Percentiles rank a stretch among this genome's conserved stretches.
These are phyloP conservation scores for Maudiozyma turicensis DNA, from an alignment of 805 yeast genomes.

Conservation along the genomic window DNA sequence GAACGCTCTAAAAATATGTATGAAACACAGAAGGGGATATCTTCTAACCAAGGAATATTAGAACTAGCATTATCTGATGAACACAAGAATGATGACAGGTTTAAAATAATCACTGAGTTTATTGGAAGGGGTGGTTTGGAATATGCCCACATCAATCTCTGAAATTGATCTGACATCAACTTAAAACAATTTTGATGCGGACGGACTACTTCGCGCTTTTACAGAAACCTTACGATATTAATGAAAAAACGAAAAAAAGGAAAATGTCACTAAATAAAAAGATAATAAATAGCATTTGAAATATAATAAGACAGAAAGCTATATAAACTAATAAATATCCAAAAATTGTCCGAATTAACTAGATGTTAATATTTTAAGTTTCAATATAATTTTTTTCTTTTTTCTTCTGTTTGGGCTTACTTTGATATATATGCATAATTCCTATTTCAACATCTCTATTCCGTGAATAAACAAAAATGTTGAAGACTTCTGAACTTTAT, in stretches of 20 bases:
- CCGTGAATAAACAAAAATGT: slow-evolving; percentile 11
- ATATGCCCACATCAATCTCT: slow-evolving; percentile 11
- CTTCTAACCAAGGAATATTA: slow-evolving; percentile 56
- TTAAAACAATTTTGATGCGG: neutral
- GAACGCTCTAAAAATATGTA: slow-evolving; percentile 55
- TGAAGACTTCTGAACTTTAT: slow-evolving; percentile 19
- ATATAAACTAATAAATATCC: no score
- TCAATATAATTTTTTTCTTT: no score
- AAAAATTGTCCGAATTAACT: no score
- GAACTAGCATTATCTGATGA: slow-evolving; percentile 42
- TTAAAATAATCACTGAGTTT: slow-evolving; percentile 69
- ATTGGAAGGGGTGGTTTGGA: slow-evolving; percentile 86
- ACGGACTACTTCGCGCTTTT: neutral
- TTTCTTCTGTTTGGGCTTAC: no score
- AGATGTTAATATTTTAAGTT: no score
- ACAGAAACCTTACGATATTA: neutral
- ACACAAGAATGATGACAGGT: slow-evolving; percentile 45
- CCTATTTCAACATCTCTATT: no score
- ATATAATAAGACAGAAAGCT: no score
- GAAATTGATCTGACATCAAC: neutral
- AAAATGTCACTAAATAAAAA: neutral
- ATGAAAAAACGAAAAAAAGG: neutral
- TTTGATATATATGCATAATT: no score
- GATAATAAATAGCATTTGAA: no score
- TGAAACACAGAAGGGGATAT: slow-evolving; percentile 49